These are phyloP conservation scores for Cucurbita moschata DNA, from an alignment of 306 rosid genomes.

Conservation along the genomic window DNA sequence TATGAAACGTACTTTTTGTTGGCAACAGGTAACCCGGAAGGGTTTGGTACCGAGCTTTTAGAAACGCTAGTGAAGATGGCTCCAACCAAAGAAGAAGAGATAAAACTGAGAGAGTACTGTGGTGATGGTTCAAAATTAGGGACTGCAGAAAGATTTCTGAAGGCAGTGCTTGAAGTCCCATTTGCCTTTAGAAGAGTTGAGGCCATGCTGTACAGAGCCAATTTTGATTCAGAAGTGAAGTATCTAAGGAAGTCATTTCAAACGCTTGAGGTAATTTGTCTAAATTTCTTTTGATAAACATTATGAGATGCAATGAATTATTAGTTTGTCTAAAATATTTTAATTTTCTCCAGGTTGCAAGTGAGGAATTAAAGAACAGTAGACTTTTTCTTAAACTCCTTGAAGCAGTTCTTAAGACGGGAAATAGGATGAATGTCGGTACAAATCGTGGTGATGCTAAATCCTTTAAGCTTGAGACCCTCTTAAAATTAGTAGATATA, in stretches of 20 bases:
- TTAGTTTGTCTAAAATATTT: constrained; percentile 11
- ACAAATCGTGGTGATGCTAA: constrained; percentile 93
- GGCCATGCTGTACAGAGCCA: constrained; percentile 96
- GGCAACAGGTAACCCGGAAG: constrained; percentile 76
- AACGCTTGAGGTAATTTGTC: constrained; percentile 58
- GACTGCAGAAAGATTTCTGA: constrained; percentile 89
- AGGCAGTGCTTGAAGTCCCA: constrained; percentile 78
- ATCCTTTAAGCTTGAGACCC: constrained; percentile 86
- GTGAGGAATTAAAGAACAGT: constrained; percentile 80
- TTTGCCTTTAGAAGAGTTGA: constrained; percentile 89
- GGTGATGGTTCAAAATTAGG: constrained; percentile 83
- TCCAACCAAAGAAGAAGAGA: constrained; percentile 98
- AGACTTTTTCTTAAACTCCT: constrained; percentile 84
- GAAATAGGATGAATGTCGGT: constrained; percentile 98
- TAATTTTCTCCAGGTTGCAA: constrained; percentile 54
- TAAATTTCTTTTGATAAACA: not conserved
- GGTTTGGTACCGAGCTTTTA: constrained; percentile 82
- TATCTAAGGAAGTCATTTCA: constrained; percentile 81
- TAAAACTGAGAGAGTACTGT: constrained; percentile 54
- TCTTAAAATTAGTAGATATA: constrained; percentile 79
- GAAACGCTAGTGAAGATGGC: constrained; percentile 99
- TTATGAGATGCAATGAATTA: not conserved
- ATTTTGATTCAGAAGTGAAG: constrained; percentile 79
- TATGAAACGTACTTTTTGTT: constrained; percentile 9
- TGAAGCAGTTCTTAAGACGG: constrained; percentile 96